A percentile compares a stretch with the other conserved stretches of the same genome.
Conservation (phyloP, 2,329 filamentous ascomycete genomes). For the Hypoxylon rubiginosum region DNA sequence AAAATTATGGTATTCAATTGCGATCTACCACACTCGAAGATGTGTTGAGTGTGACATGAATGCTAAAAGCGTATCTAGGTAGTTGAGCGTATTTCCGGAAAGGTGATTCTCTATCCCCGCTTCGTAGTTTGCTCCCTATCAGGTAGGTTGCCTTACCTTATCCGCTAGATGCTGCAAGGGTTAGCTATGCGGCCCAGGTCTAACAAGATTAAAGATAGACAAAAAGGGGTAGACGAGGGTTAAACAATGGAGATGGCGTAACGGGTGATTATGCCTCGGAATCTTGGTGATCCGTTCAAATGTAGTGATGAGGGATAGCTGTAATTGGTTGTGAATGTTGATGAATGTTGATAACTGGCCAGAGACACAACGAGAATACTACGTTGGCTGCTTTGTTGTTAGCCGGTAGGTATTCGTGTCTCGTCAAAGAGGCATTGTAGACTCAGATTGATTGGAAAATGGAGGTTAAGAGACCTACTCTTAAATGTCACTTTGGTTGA, state of each 20-base stretch:
- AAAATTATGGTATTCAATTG: not conserved
- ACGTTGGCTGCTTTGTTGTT: not conserved
- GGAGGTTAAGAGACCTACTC: not conserved
- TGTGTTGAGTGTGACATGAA: not conserved
- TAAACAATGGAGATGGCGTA: not conserved
- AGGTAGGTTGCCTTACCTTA: not conserved
- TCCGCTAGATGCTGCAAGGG: not conserved
- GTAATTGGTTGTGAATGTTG: slow-evolving; percentile 25
- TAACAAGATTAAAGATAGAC: not conserved
- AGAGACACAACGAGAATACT: slow-evolving; percentile 16
- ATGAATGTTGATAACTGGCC: slow-evolving; percentile 5
- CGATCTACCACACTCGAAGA: not conserved
- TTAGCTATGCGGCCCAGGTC: not conserved
- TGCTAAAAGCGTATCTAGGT: not conserved
- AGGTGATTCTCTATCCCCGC: not conserved
- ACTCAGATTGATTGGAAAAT: slow-evolving; percentile 8
- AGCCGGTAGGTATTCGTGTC: not conserved
- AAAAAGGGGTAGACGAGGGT: not conserved
- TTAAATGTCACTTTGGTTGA: not conserved
- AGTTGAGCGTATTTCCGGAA: not conserved
- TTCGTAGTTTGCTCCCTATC: not conserved
- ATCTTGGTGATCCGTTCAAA: slow-evolving; percentile 22
- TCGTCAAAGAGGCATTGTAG: slow-evolving; percentile 1
- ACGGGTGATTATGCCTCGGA: slow-evolving; percentile 14
- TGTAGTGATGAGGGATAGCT: slow-evolving; percentile 10